Evolutionary conservation across 1,284 basidiomycete species (phyloP).

Genomic region (Cryptococcus sp.): DNA sequence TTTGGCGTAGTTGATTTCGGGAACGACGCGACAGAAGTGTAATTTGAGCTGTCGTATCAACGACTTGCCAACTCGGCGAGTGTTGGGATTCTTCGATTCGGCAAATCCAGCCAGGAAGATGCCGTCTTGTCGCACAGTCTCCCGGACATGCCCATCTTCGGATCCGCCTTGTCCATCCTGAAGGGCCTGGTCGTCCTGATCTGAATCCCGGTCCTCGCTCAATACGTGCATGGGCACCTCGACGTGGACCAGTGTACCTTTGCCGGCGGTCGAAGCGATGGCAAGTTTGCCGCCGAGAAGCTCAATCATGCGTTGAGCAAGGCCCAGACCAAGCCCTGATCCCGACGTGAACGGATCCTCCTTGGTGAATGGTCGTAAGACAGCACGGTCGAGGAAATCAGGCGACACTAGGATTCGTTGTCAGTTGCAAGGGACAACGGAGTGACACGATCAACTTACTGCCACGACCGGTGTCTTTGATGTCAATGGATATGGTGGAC

Average conservation of each 20-base stretch:
- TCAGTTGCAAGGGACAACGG: constrained; percentile 6
- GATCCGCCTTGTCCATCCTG: constrained; percentile 31
- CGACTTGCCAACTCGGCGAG: constrained; percentile 35
- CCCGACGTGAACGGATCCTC: constrained; percentile 49
- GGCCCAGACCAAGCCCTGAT: constrained; percentile 42
- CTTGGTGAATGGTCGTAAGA: constrained; percentile 44
- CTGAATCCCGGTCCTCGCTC: constrained; percentile 13
- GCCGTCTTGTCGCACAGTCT: constrained; percentile 28
- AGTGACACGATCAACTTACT: constrained; percentile 25
- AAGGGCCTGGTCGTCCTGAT: constrained; percentile 19
- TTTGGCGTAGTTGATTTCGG: constrained; percentile 30
- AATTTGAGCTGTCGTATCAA: constrained; percentile 36
- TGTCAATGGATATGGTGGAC: constrained; percentile 36
- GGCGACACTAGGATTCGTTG: constrained; percentile 37
- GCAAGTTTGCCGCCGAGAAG: constrained; percentile 50
- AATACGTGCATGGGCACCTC: constrained; percentile 39
- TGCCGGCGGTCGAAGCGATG: constrained; percentile 42
- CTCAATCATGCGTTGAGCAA: constrained; percentile 50
- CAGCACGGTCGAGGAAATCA: constrained; percentile 39
- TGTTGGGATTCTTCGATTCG: constrained; percentile 14
- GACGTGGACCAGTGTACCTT: constrained; percentile 43
- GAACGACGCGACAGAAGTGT: constrained; percentile 31
- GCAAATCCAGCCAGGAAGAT: constrained; percentile 32
- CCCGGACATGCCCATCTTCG: constrained; percentile 13
- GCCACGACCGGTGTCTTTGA: constrained; percentile 43